Conservation (phyloP, 345 rosid species). For the Alliaria petiolata region DNA sequence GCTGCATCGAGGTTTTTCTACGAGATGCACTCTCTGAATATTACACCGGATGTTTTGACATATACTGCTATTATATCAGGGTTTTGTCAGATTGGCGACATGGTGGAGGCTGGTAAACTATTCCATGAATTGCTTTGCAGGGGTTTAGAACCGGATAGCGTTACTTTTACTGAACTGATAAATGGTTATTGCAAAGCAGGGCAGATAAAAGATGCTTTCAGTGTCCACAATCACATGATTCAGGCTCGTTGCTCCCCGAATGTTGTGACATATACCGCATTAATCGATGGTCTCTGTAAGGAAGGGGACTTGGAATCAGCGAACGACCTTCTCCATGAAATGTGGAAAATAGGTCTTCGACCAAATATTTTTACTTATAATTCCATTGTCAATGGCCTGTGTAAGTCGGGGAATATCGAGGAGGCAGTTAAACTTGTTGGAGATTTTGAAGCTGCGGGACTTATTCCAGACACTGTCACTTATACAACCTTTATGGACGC, state of each 20-base stretch:
- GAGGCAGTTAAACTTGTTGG: slow-evolving; percentile 71
- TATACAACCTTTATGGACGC: slow-evolving; percentile 87
- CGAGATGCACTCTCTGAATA: slow-evolving; percentile 50
- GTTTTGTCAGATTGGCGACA: slow-evolving; percentile 55
- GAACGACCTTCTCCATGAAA: slow-evolving; percentile 85
- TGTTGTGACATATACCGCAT: slow-evolving; percentile 78
- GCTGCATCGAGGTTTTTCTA: slow-evolving; percentile 52
- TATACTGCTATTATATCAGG: slow-evolving; percentile 78
- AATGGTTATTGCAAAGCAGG: slow-evolving; percentile 86
- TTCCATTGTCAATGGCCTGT: slow-evolving; percentile 72
- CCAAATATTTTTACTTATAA: slow-evolving; percentile 74
- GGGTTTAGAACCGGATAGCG: slow-evolving; percentile 68
- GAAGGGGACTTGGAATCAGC: slow-evolving; percentile 76
- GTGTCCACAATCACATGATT: slow-evolving; percentile 80
- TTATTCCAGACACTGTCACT: slow-evolving; percentile 62
- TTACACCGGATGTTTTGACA: slow-evolving; percentile 63
- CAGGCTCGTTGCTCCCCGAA: slow-evolving; percentile 60
- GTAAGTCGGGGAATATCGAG: slow-evolving; percentile 63
- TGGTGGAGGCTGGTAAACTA: slow-evolving; percentile 61
- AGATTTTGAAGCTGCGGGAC: slow-evolving; percentile 62
- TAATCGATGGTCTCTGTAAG: slow-evolving; percentile 88
- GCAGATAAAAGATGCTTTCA: slow-evolving; percentile 65
- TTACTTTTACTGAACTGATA: slow-evolving; percentile 72
- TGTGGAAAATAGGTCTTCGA: slow-evolving; percentile 70
- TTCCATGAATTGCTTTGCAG: slow-evolving; percentile 55